Evolutionary conservation across 129 eudicot genomes (phyloP).

Genomic region (Flaveria robusta): DNA sequence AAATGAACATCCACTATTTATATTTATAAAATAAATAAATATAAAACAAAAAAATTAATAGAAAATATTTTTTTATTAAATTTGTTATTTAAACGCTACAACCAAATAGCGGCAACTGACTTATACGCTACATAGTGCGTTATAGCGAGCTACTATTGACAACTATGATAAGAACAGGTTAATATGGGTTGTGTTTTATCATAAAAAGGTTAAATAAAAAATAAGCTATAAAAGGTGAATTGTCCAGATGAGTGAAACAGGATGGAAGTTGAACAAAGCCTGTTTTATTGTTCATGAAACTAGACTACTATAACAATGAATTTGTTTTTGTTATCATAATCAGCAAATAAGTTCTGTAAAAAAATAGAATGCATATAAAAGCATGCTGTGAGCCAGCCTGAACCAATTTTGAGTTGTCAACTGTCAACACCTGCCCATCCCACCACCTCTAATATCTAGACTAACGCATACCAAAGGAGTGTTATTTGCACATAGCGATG

Average conservation of each 20-base stretch:
- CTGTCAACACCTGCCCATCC: neutral
- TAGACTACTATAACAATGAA: neutral
- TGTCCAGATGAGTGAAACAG: neutral
- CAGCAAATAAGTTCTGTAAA: neutral
- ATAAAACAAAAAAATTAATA: too few relatives aligned
- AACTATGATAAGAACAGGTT: neutral
- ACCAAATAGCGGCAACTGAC: too few relatives aligned
- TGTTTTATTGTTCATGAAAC: neutral
- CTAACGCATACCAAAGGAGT: slow-evolving; percentile 5
- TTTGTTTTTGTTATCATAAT: neutral
- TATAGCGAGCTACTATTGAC: too few relatives aligned
- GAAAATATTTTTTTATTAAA: too few relatives aligned
- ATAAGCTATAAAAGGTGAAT: neutral
- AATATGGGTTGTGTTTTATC: neutral
- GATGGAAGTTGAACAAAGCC: neutral
- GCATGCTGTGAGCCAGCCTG: neutral
- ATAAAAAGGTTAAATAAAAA: neutral
- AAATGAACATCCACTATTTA: too few relatives aligned
- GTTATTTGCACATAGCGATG: slow-evolving; percentile 4
- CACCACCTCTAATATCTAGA: neutral
- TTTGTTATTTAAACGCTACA: too few relatives aligned
- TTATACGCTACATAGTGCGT: too few relatives aligned
- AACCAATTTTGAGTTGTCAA: neutral
- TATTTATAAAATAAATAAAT: too few relatives aligned
- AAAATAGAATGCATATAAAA: neutral